These are phyloP conservation scores for Paspalum vaginatum DNA, from an alignment of 176 grass and related monocot genomes.

Conservation along the genomic window DNA sequence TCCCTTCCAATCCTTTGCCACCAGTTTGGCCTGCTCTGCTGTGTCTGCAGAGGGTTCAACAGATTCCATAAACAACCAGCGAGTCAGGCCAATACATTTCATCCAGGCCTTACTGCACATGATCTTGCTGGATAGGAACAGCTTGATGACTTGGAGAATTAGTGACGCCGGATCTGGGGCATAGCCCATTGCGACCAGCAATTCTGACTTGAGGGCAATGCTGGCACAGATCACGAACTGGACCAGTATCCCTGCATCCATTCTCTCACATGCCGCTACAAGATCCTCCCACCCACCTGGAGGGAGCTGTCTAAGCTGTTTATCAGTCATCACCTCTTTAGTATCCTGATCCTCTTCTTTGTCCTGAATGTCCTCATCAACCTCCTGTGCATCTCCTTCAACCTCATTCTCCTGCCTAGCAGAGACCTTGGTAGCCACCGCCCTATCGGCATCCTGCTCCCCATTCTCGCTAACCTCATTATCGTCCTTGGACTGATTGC, in stretches of 20 bases:
- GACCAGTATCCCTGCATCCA: slow-evolving; percentile 32
- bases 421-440: not conserved
- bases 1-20: slow-evolving; percentile 52
- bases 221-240: not conserved
- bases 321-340: not conserved
- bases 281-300: slow-evolving; percentile 4
- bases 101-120: slow-evolving; percentile 12
- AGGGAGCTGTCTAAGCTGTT: slow-evolving; percentile 7
- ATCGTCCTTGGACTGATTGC: not conserved
- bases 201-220: not conserved
- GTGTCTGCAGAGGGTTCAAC: not conserved
- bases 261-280: slow-evolving; percentile 18
- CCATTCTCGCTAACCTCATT: not conserved
- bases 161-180: slow-evolving; percentile 43
- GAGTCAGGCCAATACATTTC: slow-evolving; percentile 36
- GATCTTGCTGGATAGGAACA: slow-evolving; percentile 25
- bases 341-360: not conserved
- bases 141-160: slow-evolving; percentile 43
- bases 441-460: not conserved
- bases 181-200: not conserved
- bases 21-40: slow-evolving; percentile 32
- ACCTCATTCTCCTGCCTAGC: not conserved
- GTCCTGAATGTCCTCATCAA: not conserved
- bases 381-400: not conserved
- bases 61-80: not conserved